Evolutionary conservation across 1,139 yeast genomes (phyloP).

Genomic region (Diutina neorugosa): DNA sequence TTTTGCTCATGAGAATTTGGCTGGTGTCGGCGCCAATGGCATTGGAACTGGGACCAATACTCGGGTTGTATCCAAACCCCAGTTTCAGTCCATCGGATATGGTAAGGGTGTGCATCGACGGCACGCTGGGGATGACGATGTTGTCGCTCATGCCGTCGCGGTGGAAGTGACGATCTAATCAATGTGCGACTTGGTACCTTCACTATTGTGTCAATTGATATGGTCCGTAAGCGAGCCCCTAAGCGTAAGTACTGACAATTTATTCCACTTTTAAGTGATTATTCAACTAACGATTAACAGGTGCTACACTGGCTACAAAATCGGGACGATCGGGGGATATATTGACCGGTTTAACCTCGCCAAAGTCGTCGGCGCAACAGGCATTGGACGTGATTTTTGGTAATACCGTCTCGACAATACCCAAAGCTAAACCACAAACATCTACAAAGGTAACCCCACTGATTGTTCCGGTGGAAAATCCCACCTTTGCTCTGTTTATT

Average conservation of each 20-base stretch:
- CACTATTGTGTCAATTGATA: neutral
- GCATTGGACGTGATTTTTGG: neutral
- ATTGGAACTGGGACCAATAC: slow-evolving; percentile 30
- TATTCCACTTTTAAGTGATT: too few relatives aligned
- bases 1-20: slow-evolving; percentile 21
- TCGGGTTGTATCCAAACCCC: slow-evolving; percentile 36
- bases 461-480: neutral
- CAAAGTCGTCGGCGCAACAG: neutral
- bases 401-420: neutral
- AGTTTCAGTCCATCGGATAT: slow-evolving; percentile 20
- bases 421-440: neutral
- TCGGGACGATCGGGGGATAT: neutral
- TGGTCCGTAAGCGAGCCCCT: neutral
- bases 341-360: neutral
- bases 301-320: neutral
- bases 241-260: neutral
- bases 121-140: slow-evolving; percentile 27
- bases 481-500: neutral
- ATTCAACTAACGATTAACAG: neutral
- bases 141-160: slow-evolving; percentile 14
- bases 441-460: neutral
- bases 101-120: slow-evolving; percentile 23
- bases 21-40: slow-evolving; percentile 26
- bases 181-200: neutral
- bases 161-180: neutral